Evolutionary conservation across 1,284 basidiomycete species (phyloP).

Genomic region (Earliella scabrosa): DNA sequence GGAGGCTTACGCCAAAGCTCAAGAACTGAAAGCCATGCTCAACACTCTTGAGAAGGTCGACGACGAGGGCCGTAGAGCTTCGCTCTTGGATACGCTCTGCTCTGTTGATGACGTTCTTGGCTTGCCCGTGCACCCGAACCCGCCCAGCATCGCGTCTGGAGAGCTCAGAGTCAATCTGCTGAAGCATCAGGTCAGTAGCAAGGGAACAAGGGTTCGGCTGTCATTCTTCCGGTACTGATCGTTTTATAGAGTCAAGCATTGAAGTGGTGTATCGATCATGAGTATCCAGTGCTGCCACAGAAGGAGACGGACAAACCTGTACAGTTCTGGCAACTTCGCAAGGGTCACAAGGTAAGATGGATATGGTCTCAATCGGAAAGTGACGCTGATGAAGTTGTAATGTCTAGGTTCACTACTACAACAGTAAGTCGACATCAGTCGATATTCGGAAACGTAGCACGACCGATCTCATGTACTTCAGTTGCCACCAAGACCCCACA

Average conservation of each 20-base stretch:
- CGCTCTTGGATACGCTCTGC: conserved; percentile 70
- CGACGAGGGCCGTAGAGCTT: conserved; percentile 73
- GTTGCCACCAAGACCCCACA: conserved; percentile 85
- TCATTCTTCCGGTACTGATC: too few relatives aligned
- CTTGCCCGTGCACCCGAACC: conserved; percentile 66
- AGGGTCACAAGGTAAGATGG: conserved; percentile 52
- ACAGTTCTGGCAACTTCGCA: conserved; percentile 84
- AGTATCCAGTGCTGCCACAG: conserved; percentile 74
- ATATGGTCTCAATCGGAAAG: neutral
- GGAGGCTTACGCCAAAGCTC: conserved; percentile 60
- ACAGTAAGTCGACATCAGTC: conserved; percentile 48
- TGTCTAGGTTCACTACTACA: conserved; percentile 63
- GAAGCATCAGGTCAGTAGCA: conserved; percentile 69
- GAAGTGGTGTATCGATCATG: conserved; percentile 80
- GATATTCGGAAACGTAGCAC: neutral
- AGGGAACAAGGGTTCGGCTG: conserved; percentile 10
- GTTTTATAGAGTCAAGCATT: conserved; percentile 69
- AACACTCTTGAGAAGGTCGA: conserved; percentile 75
- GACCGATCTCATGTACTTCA: conserved; percentile 30
- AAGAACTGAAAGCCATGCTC: conserved; percentile 69
- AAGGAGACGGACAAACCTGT: conserved; percentile 72
- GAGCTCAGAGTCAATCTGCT: conserved; percentile 73
- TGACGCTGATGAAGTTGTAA: conserved; percentile 1
- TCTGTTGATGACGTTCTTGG: conserved; percentile 70
- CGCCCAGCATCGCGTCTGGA: conserved; percentile 68